A percentile compares a stretch with the other conserved stretches of the same genome.
These are phyloP conservation scores for Clonostachys rosea DNA, from an alignment of 2,329 filamentous ascomycete species.

Conservation along the genomic window DNA sequence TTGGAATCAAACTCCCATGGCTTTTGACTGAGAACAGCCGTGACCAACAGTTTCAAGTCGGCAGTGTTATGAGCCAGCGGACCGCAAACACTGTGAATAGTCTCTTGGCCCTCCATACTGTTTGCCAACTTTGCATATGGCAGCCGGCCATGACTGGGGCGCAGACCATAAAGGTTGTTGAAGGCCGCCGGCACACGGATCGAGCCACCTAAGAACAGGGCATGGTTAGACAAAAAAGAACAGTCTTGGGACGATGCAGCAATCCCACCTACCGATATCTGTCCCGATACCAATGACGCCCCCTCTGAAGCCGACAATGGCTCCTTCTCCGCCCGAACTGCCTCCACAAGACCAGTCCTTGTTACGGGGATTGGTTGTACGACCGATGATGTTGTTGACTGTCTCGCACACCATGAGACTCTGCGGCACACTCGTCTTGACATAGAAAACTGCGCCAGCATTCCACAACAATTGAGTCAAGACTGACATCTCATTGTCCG, in stretches of 20 bases:
- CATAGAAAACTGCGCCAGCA: slow-evolving; percentile 11
- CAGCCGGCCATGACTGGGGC: slow-evolving; percentile 13
- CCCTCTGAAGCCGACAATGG: slow-evolving; percentile 23
- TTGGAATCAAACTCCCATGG: slow-evolving; percentile 55
- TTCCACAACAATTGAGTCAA: not conserved
- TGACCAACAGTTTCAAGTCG: slow-evolving; percentile 44
- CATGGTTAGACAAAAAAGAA: not conserved
- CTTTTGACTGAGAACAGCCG: slow-evolving; percentile 39
- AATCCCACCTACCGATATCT: slow-evolving; percentile 41
- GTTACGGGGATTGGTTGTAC: slow-evolving; percentile 25
- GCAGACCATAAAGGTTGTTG: slow-evolving; percentile 34
- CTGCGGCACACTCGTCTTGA: slow-evolving; percentile 15
- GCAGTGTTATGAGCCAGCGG: not conserved
- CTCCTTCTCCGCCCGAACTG: slow-evolving; percentile 29
- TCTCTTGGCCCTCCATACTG: slow-evolving; percentile 3
- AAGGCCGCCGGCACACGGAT: slow-evolving; percentile 36
- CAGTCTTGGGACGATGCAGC: too few species aligned
- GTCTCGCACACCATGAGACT: slow-evolving; percentile 17
- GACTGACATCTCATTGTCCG: not conserved
- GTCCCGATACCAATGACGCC: slow-evolving; percentile 61
- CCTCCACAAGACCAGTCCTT: slow-evolving; percentile 23
- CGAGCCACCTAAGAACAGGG: slow-evolving; percentile 27
- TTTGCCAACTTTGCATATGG: not conserved
- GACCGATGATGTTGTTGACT: slow-evolving; percentile 25
- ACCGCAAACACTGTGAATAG: not conserved